Evolutionary conservation across 805 yeast genomes (phyloP), one percentile per base, ranked within the genome.

Genomic region (Metschnikowia koreensis): DNA sequence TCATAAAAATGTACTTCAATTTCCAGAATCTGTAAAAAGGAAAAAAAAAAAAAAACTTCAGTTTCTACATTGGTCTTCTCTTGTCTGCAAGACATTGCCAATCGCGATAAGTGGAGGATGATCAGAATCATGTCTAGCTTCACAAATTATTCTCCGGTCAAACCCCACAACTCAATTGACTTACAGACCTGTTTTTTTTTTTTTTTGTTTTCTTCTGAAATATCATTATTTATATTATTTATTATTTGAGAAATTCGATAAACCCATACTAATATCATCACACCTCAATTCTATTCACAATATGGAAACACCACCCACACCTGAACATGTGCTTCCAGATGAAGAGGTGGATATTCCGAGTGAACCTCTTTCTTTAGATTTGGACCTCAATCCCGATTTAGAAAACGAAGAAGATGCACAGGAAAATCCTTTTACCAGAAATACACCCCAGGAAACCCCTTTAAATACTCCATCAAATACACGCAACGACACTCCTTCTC

Each of bases 371-470:
- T 43, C 50, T 6, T 16, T 36, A 3, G 66, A 66, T 44, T 56
- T 74, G 38, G 76, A 73, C 44, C 62, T 74, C 52, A 74, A 74
- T 54, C 78, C 77, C 1, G 76, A 68, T 10, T 57, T 73, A 47
- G 68, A 69, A 42, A 71, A 66, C 36, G 66, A 60, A 1, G 62
- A 59, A 6, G 64, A 56, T 29, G 61, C 46, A 16, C 54, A 26
- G 3, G 54, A 38, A 16, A 38, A 38, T 36, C 39, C 37, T 34
- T 38, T 27, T 27, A 29, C 37, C 13, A 40, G 42, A 28, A 52
- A 22, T 29, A 39, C 45, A 9, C 57, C 61, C 44, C 47, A 63
- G 12, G 68, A 73, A 1, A 34, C 56, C 6, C 63, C 70, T 1
- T 8, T 26, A n/a, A 26, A 13, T 10, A 13, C 36, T 4, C 41